Base-by-base conservation (phyloP, 2,329 filamentous ascomycete genomes). In the Magnaporthiopsis rhizophila region DNA sequence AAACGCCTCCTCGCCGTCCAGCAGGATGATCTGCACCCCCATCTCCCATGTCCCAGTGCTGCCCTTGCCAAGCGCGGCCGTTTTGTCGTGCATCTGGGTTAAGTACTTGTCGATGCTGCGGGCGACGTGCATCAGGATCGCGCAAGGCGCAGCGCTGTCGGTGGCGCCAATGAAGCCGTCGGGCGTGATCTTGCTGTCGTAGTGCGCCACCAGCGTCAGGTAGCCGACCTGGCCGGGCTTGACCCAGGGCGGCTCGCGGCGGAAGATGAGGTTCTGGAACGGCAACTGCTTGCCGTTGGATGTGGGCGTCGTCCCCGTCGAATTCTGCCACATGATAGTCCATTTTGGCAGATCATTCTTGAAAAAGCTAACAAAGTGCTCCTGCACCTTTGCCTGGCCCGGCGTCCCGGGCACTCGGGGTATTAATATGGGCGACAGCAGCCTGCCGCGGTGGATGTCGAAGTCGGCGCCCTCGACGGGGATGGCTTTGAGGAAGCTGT, bases 1-100 rank as follows among this genome's bases (percentile, higher is more conserved):
- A 73, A 94, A 95, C 1, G 91, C 90, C 73, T 95, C 91, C 75
- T 94, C 91, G 0, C 92, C 91, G 71, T 96, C 92, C 15, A 96
- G 75, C 65, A 96, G 80, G 36, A 96, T 71, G 6, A 96, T 86
- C 77, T 96, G 92, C 63, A 96, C 80, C 3, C 91, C 91, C 75
- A 86, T 86, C 68, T 90, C 85, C 72, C 87, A 87, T 32, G 87
- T 85, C 21, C 90, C 76, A 0, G 74, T 78, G 34, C 76, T 77
- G 3, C 76, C 79, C 67, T 80, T 76, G 1, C 83, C 86, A 4
- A 86, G 79, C 21, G 78, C 82, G 62, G 85, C 74, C 84, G 92
- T 90, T 67, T 84, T 81, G 34, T 83, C 81, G 85, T 92, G 92
- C 79, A 92, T 92, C 74, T 83, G 83, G 9, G 86, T 89, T 73